These are phyloP conservation scores for Mortierella polycephala DNA, from an alignment of 371 early-diverging fungal genomes.

Conservation along the genomic window DNA sequence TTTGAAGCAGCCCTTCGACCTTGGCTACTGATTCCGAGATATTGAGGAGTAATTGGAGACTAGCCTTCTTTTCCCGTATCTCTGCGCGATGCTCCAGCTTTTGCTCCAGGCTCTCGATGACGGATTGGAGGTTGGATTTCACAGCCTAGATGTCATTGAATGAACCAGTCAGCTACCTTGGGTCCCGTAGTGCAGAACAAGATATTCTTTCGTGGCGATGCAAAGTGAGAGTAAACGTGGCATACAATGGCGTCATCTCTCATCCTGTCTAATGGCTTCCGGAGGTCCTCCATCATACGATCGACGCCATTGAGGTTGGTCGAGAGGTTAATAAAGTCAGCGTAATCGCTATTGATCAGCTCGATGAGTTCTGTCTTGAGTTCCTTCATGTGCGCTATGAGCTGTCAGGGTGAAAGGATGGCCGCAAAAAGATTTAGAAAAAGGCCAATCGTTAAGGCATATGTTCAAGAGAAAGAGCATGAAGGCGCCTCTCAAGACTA, in stretches of 20 bases:
- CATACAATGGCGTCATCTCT: constrained; percentile 69
- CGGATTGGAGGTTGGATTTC: constrained; percentile 61
- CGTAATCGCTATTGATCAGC: constrained; percentile 84
- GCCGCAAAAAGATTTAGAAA: background rate
- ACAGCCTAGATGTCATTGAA: constrained; percentile 52
- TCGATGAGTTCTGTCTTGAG: constrained; percentile 83
- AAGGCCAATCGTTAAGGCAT: background rate
- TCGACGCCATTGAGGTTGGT: constrained; percentile 85
- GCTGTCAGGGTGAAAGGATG: constrained; percentile 11
- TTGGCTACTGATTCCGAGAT: constrained; percentile 82
- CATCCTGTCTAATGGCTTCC: constrained; percentile 68
- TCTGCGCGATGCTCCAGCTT: constrained; percentile 71
- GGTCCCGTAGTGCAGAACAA: background rate
- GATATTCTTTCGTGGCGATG: background rate
- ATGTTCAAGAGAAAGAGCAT: background rate
- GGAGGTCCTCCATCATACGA: constrained; percentile 70
- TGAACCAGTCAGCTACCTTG: background rate
- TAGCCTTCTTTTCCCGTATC: constrained; percentile 76
- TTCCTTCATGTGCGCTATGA: constrained; percentile 66
- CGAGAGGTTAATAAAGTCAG: constrained; percentile 83
- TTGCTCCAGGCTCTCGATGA: constrained; percentile 65
- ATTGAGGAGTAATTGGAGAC: constrained; percentile 73
- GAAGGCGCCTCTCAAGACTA: no score
- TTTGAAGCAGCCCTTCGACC: constrained; percentile 76
- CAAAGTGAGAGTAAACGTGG: background rate